Base-by-base conservation (phyloP, 2,329 filamentous ascomycete genomes). In the Leptosphaerulina australis region DNA sequence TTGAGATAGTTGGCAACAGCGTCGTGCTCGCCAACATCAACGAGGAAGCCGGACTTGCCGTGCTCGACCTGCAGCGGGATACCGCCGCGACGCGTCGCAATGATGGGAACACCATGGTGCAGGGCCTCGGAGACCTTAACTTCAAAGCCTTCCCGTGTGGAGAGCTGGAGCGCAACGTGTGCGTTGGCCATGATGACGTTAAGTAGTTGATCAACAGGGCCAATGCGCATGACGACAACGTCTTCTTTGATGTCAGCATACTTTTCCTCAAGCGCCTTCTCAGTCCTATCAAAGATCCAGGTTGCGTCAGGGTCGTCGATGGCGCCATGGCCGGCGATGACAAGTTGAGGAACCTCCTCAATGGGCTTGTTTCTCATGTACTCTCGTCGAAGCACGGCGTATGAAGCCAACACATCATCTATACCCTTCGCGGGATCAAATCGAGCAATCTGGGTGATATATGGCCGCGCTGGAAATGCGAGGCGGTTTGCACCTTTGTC, bases 381-480 rank as follows among this genome's bases (percentile, higher is more conserved):
- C 5, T 79, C 77, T 45, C 82, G 79, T 34, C 86, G 83, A 67
- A 93, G 88, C 63, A 88, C 84, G 30, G 85, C 87, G 56, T 92
- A 94, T 0, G 87, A 82, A 55, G 88, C 84, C 48, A 94, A 81
- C 6, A 91, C 87, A 41, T 89, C 87, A 0, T 87, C 84, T 31
- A 93, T 91, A 7, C 90, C 90, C 74, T 93, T 94, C 36, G 88
- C 85, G 0, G 90, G 90, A 59, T 94, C 90, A 67, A 94, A 94
- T 15, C 90, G 86, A 1, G 90, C 88, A 20, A 93, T 83, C 68
- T 94, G 90, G 5, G 88, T 81, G 60, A 94, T 90, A 70, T 91
- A 94, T 65, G 86, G 82, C 58, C 86, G 81, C 9, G 76, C 74
- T 3, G 85, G 83, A 72, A 79, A 86, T 34, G 77, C 74, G 21